These are phyloP conservation scores for Wickerhamomyces rabaulensis DNA, from an alignment of 805 yeast species.

Conservation along the genomic window DNA sequence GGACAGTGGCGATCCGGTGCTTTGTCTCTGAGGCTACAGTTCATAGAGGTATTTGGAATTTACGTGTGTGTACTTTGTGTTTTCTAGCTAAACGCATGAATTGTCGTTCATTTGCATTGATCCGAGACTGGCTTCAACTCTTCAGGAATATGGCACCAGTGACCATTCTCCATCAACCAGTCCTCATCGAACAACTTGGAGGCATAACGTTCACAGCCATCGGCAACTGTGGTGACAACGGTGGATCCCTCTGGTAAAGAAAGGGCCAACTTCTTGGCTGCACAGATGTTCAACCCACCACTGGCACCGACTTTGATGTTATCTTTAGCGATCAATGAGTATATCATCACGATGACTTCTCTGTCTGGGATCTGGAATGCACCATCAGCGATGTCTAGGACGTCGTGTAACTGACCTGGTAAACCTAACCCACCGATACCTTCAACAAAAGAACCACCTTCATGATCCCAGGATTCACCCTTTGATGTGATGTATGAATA, in stretches of 20 bases:
- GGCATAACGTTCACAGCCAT: conserved; percentile 18
- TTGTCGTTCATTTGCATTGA: not conserved
- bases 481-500: conserved; percentile 14
- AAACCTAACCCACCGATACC: conserved; percentile 21
- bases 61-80: too few species aligned
- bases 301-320: conserved; percentile 20
- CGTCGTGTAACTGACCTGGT: conserved; percentile 18
- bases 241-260: conserved; percentile 21
- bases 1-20: not conserved
- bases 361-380: conserved; percentile 14
- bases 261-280: conserved; percentile 17
- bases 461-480: conserved; percentile 19
- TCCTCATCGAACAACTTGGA: conserved; percentile 17
- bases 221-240: conserved; percentile 22
- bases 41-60: too few species aligned
- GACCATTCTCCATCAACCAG: conserved; percentile 16
- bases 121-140: not conserved
- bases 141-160: conserved; percentile 19
- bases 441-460: conserved; percentile 22
- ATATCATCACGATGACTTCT: conserved; percentile 14
- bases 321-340: conserved; percentile 13
- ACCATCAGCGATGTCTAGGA: conserved; percentile 13
- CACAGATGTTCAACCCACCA: conserved; percentile 19
- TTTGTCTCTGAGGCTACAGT: too few species aligned
- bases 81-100: not conserved